These are phyloP conservation scores for Solanum paucissectum DNA, from an alignment of 257 asterid genomes.

Conservation along the genomic window DNA sequence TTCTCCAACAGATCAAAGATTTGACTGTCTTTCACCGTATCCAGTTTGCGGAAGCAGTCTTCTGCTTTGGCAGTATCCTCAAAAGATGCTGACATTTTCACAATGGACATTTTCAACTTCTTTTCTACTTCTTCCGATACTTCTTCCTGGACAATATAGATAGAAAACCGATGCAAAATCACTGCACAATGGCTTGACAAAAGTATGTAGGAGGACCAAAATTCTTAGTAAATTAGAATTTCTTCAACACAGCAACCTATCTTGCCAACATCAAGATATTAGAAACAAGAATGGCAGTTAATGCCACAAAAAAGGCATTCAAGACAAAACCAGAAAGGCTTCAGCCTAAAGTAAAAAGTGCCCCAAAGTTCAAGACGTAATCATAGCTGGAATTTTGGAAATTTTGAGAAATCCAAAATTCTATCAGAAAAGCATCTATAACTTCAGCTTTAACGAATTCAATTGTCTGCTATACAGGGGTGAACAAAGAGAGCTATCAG, in stretches of 20 bases:
- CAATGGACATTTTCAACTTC: conserved; percentile 33
- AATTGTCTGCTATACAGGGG: background rate
- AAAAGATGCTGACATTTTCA: conserved; percentile 62
- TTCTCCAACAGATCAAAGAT: conserved; percentile 26
- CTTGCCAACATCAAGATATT: background rate
- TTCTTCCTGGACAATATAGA: conserved; percentile 33
- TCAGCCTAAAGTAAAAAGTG: background rate
- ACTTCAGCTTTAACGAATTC: background rate
- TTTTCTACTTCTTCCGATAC: conserved; percentile 34
- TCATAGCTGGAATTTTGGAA: background rate
- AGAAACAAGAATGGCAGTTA: background rate
- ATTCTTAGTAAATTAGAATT: background rate
- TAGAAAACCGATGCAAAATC: background rate
- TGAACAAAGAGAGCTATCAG: background rate
- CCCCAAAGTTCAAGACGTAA: background rate
- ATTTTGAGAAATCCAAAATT: background rate
- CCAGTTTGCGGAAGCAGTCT: conserved; percentile 47
- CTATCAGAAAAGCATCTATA: background rate
- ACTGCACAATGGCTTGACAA: background rate
- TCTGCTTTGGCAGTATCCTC: conserved; percentile 62
- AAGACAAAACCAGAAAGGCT: background rate
- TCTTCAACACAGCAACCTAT: background rate
- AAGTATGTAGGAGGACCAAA: background rate
- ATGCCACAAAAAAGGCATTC: background rate
- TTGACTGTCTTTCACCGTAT: conserved; percentile 26